phyloP scores from a whole-genome alignment of 2,329 filamentous ascomycete genomes.

The Phialophora tarda region DNA sequence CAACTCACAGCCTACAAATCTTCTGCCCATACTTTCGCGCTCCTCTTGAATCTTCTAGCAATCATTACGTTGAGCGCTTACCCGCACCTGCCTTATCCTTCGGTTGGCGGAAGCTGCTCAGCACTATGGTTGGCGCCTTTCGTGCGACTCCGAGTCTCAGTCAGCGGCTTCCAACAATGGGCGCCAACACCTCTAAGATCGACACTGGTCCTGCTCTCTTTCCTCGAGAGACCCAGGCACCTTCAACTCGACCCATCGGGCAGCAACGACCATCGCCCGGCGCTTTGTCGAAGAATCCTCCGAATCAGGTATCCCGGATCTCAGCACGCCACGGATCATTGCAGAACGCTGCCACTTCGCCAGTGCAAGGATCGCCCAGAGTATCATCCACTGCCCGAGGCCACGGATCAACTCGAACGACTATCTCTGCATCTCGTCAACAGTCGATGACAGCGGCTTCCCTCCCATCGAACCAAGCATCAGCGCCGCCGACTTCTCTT shows the following conservation, averaged over 20 bases:
- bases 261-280: not conserved
- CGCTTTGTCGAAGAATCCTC: not conserved
- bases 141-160: not conserved
- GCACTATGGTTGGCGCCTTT: not conserved
- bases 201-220: not conserved
- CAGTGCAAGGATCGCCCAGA: not conserved
- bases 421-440: not conserved
- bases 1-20: not conserved
- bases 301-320: conserved; percentile 1
- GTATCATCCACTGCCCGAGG: not conserved
- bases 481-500: not conserved
- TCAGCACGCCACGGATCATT: not conserved
- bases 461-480: not conserved
- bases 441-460: not conserved
- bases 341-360: not conserved
- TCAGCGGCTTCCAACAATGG: conserved; percentile 21
- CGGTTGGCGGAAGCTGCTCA: not conserved
- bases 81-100: not conserved
- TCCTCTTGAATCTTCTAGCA: too few relatives aligned
- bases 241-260: not conserved
- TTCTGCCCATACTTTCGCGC: too few relatives aligned
- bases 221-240: not conserved
- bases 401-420: not conserved
- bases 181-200: conserved; percentile 25
- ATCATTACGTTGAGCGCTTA: not conserved